phyloP scores from a whole-genome alignment of 805 yeast species.

The Candida maltosa region DNA sequence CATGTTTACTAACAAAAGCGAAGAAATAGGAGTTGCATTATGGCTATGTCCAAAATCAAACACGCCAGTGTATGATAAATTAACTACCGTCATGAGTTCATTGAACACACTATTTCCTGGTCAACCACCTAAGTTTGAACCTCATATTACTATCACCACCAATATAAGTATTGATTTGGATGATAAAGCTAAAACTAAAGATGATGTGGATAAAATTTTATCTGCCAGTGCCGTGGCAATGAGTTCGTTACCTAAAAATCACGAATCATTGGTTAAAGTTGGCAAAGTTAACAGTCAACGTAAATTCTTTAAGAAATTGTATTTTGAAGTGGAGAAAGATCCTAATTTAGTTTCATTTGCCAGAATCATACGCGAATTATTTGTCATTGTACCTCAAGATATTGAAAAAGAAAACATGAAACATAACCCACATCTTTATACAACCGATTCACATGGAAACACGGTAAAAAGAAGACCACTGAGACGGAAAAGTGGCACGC shows the following conservation, averaged over 20 bases:
- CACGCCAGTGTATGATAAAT: constrained; percentile 51
- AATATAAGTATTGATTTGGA: constrained; percentile 44
- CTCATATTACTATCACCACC: constrained; percentile 77
- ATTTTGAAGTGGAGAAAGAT: constrained; percentile 42
- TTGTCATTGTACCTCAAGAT: constrained; percentile 44
- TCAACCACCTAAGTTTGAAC: constrained; percentile 62
- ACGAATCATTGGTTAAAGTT: constrained; percentile 34
- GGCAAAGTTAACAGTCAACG: constrained; percentile 47
- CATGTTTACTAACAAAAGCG: constrained; percentile 1
- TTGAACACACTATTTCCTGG: constrained; percentile 69
- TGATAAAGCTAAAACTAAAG: constrained; percentile 35
- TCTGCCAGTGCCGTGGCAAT: constrained; percentile 58
- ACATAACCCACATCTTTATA: constrained; percentile 37
- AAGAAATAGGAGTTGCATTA: constrained; percentile 48
- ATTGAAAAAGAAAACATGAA: constrained; percentile 33
- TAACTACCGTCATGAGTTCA: constrained; percentile 59
- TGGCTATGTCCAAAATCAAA: constrained; percentile 73
- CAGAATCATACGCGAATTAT: constrained; percentile 53
- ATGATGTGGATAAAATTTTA: constrained; percentile 58
- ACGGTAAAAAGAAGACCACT: constrained; percentile 23
- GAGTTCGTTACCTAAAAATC: constrained; percentile 38
- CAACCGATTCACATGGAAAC: constrained; percentile 29
- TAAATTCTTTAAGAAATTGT: constrained; percentile 50
- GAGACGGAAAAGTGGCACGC: constrained; percentile 11
- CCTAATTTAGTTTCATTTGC: constrained; percentile 52